These are phyloP conservation scores for Cytospora piceicola DNA, from an alignment of 2,329 filamentous ascomycete genomes.

Conservation along the genomic window DNA sequence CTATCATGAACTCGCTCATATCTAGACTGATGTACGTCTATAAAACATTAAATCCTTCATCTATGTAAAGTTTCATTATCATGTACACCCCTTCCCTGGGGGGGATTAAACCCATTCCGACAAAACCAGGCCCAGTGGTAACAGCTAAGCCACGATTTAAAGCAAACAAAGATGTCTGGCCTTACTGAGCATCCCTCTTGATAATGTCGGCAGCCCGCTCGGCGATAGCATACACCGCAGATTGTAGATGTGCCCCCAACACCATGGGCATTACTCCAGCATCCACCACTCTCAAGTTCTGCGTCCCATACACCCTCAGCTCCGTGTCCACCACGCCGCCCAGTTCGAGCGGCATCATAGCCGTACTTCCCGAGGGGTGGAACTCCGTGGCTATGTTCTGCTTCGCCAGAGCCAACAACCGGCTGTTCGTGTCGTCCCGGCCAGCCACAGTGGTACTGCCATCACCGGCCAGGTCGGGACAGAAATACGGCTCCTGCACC, in stretches of 20 bases:
- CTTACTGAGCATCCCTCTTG: not conserved
- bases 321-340: conserved; percentile 49
- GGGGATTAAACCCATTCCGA: not conserved
- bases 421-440: conserved; percentile 41
- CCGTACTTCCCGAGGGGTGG: conserved; percentile 33
- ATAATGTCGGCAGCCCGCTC: conserved; percentile 47
- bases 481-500: conserved; percentile 45
- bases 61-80: not conserved
- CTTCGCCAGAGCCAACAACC: conserved; percentile 44
- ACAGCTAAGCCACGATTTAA: not conserved
- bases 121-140: not conserved
- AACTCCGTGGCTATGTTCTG: conserved; percentile 33
- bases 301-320: conserved; percentile 52
- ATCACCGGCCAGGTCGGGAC: conserved; percentile 4
- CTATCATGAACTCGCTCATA: not conserved
- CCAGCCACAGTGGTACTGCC: conserved; percentile 37
- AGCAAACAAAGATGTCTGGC: not conserved
- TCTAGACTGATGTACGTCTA: not conserved
- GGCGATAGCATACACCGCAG: conserved; percentile 55
- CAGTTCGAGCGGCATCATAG: conserved; percentile 28
- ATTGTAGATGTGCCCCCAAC: conserved; percentile 52
- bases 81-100: not conserved
- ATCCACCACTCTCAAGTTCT: conserved; percentile 51
- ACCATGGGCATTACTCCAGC: conserved; percentile 53
- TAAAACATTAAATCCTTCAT: not conserved